phyloP scores from a whole-genome alignment of 2,329 filamentous ascomycete species.

The Penicillium sp. region DNA sequence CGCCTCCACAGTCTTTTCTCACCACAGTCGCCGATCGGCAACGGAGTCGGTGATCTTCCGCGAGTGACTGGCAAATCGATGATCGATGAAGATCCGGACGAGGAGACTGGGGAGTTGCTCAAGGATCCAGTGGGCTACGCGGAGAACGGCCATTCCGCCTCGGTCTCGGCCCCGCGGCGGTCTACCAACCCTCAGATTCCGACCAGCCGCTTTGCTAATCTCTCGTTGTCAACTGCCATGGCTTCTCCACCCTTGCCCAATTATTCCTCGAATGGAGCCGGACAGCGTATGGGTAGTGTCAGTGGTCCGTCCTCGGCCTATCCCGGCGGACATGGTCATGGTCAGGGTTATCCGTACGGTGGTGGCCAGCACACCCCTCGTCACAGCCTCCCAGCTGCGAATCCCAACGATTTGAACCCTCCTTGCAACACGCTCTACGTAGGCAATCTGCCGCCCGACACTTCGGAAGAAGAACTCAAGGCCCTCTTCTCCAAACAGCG shows the following conservation, averaged over 20 bases:
- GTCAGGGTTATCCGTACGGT: slow-evolving; percentile 50
- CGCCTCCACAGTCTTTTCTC: slow-evolving; percentile 55
- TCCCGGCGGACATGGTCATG: slow-evolving; percentile 51
- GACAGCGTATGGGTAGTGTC: slow-evolving; percentile 38
- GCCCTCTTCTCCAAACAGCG: slow-evolving; percentile 86
- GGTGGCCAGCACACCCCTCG: slow-evolving; percentile 51
- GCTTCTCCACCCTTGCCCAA: slow-evolving; percentile 52
- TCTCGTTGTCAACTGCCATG: slow-evolving; percentile 67
- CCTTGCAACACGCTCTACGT: slow-evolving; percentile 98
- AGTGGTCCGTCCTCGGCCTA: slow-evolving; percentile 51
- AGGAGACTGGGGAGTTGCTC: slow-evolving; percentile 57
- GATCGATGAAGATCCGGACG: slow-evolving; percentile 59
- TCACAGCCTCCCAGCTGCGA: slow-evolving; percentile 77
- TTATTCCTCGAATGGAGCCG: slow-evolving; percentile 46
- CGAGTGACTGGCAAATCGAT: slow-evolving; percentile 56
- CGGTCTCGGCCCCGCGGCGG: slow-evolving; percentile 48
- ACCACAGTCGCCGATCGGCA: slow-evolving; percentile 54
- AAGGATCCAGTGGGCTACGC: slow-evolving; percentile 62
- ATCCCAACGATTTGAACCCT: slow-evolving; percentile 92
- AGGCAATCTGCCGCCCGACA: slow-evolving; percentile 89
- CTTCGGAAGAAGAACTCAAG: slow-evolving; percentile 92
- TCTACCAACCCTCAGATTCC: slow-evolving; percentile 68
- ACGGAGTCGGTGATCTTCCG: slow-evolving; percentile 47
- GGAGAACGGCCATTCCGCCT: slow-evolving; percentile 56
- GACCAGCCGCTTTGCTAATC: slow-evolving; percentile 59